These are phyloP conservation scores for Tinospora cordifolia DNA, from an alignment of 164 flowering plant genomes.

Conservation along the genomic window DNA sequence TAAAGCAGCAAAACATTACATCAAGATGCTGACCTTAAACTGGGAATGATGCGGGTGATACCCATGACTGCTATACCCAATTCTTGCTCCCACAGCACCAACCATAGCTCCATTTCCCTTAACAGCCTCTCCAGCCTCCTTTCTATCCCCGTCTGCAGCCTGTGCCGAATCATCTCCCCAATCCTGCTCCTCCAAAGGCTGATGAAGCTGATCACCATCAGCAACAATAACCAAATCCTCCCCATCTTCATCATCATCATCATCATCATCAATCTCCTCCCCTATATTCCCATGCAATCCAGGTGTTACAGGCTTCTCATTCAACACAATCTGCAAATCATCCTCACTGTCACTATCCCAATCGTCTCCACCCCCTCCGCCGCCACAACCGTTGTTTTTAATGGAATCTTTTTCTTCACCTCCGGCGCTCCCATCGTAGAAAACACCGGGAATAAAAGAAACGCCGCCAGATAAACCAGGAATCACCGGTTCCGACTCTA, in stretches of 20 bases:
- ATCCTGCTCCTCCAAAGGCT: conserved; percentile 49
- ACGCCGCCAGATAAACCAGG: conserved; percentile 43
- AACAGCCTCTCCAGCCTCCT: conserved; percentile 43
- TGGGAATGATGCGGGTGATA: conserved; percentile 90
- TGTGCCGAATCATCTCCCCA: conserved; percentile 62
- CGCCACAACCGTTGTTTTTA: conserved; percentile 16
- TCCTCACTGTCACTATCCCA: conserved; percentile 98
- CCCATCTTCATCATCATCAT: conserved; percentile 71
- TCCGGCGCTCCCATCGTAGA: conserved; percentile 5
- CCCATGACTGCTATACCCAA: conserved; percentile 58
- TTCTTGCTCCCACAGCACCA: conserved; percentile 39
- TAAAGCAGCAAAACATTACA: not conserved
- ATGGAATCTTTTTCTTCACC: not conserved
- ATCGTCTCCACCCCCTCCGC: conserved; percentile 44
- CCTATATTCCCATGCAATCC: conserved; percentile 39
- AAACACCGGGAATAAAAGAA: conserved; percentile 15
- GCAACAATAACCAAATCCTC: conserved; percentile 69
- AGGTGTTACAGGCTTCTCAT: conserved; percentile 42
- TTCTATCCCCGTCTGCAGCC: conserved; percentile 55
- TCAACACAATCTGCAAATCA: conserved; percentile 89
- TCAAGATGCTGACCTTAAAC: conserved; percentile 79
- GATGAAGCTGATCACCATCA: conserved; percentile 41
- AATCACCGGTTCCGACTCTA: conserved; percentile 37
- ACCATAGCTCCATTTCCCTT: conserved; percentile 37
- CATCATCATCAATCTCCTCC: conserved; percentile 41